Evolutionary conservation across 2,329 filamentous ascomycete genomes (phyloP), one percentile per base, ranked within the genome.

Genomic region (Sporothrix protearum): DNA sequence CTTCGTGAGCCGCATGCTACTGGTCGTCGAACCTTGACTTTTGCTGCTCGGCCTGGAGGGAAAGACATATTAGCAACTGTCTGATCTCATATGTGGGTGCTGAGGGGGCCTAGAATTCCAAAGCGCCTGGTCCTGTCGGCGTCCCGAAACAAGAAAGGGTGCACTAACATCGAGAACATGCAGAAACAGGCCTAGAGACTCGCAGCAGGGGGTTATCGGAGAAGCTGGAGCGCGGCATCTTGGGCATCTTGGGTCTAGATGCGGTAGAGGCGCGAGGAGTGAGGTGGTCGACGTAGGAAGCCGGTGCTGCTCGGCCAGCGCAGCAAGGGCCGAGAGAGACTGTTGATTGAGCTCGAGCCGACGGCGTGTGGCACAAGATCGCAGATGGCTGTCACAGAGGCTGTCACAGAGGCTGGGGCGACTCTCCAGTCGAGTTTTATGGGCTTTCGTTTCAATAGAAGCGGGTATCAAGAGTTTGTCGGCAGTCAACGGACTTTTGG

Each of bases 131-230:
- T 25, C 25, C 25, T 22, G 12, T 28, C 22, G 4, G 36, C 22
- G 1, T 14, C 1, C 2, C 9, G 33, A 19, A n/a, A 67, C 8
- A 8, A 2, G 49, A 16, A 22, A 14, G n/a, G 5, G 22, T 16
- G 25, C 28, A 80, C 83, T 80, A 74, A 85, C 92, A 95, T 84
- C 91, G 86, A 72, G 91, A 92, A 79, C 92, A 95, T 30, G 92
- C 92, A 70, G 91, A 91, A 67, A 93, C 91, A 5, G 92, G 92
- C 74, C 92, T 86, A 78, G 91, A 94, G 74, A 95, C 92, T 76
- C 89, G 87, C 76, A 93, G 82, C 69, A 90, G 81, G 25, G 89
- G 89, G 45, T 88, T 82, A 42, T 82, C 80, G 9, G 81, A 82
- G 74, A 82, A 80, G 75, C 80, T 81, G 68, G 80, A 80, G 69